Conservation (phyloP, 495 filamentous ascomycete genomes). For the Cladorrhinum samala region DNA sequence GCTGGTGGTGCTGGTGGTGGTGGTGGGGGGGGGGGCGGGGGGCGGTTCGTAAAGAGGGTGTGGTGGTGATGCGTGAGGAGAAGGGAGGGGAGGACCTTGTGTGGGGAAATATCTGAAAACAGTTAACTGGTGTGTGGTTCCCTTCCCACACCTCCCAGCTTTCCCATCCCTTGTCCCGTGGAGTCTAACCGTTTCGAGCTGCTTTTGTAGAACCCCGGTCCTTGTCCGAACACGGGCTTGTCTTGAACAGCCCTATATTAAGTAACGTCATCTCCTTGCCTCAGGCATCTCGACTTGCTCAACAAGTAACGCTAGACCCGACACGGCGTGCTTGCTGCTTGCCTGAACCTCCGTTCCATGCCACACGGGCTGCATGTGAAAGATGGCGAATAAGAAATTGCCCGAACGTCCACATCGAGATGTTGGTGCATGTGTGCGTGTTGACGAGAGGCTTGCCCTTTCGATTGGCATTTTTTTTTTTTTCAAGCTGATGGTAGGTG, state of each 20-base stretch:
- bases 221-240: constrained; percentile 5
- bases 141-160: neutral
- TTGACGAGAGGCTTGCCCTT: neutral
- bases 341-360: neutral
- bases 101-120: neutral
- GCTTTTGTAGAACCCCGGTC: constrained; percentile 15
- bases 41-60: too few relatives aligned
- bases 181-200: constrained; percentile 25
- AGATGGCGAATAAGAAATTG: constrained; percentile 31
- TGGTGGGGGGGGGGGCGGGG: neutral
- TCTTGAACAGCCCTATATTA: constrained; percentile 30
- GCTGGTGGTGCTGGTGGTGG: neutral
- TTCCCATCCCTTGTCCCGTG: constrained; percentile 11
- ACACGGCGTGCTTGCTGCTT: constrained; percentile 2
- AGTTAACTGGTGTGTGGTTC: neutral
- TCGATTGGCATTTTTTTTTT: too few relatives aligned
- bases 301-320: neutral
- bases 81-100: neutral
- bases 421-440: constrained; percentile 3
- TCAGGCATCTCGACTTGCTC: neutral
- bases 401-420: constrained; percentile 31
- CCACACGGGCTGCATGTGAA: neutral
- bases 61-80: neutral
- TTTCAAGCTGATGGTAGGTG: too few relatives aligned
- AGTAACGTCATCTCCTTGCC: constrained; percentile 26